A percentile compares a stretch with the other conserved stretches of the same genome.
Conservation (phyloP, 148 eudicot genomes). For the Vaccinium vitisidaea region DNA sequence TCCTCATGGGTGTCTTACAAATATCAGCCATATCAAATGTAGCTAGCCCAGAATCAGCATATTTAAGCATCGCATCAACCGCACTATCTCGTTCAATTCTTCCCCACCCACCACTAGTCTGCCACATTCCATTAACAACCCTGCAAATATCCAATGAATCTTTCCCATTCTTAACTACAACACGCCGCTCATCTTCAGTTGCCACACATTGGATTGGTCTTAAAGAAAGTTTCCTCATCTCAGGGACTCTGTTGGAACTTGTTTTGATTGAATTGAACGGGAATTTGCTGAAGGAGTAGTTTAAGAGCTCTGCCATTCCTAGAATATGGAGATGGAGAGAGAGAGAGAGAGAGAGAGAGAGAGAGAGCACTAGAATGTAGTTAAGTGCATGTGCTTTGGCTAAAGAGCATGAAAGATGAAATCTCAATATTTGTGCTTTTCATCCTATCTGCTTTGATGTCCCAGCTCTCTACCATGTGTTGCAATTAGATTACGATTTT, state of each 20-base stretch:
- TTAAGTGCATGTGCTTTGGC: background rate
- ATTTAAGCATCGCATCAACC: conserved; percentile 65
- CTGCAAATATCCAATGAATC: conserved; percentile 64
- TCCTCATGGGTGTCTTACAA: conserved; percentile 38
- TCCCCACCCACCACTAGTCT: conserved; percentile 87
- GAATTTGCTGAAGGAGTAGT: conserved; percentile 31
- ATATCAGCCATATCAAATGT: conserved; percentile 90
- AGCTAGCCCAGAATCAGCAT: conserved; percentile 72
- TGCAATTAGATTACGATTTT: background rate
- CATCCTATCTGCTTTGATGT: conserved; percentile 19
- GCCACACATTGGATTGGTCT: conserved; percentile 40
- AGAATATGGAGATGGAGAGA: background rate
- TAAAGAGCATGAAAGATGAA: background rate
- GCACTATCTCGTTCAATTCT: conserved; percentile 55
- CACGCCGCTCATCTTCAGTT: conserved; percentile 37
- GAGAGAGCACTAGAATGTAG: background rate
- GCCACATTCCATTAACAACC: conserved; percentile 83
- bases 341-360: background rate
- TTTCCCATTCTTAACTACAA: conserved; percentile 63
- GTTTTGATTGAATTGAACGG: conserved; percentile 26
- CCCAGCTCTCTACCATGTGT: conserved; percentile 13
- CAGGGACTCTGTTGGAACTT: conserved; percentile 22
- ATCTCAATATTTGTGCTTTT: background rate
- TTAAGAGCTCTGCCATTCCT: conserved; percentile 50
- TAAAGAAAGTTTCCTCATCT: conserved; percentile 19